Evolutionary conservation across 179 eudicot species (phyloP), one percentile per base, ranked within the genome.

Genomic region (Spinacia oleracea): DNA sequence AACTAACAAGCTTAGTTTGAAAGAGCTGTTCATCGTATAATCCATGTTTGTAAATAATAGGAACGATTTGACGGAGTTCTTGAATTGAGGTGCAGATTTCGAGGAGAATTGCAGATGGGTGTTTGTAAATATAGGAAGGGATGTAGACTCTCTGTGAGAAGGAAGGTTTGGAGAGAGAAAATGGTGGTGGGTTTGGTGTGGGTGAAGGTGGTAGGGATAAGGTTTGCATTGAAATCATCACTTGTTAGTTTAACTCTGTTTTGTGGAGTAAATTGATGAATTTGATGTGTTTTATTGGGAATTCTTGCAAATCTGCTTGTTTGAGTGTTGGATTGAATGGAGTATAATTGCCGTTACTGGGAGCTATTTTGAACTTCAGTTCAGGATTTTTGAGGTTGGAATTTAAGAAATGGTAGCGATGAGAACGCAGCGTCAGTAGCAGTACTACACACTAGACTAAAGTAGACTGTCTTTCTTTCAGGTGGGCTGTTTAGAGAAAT

Each of bases 101-200:
- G 9, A 91, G 92, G 65, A 89, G 86, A 45, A 87, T 77, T 4
- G 92, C 89, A 48, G 90, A 74, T 8, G 96, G 96, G 84, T 90
- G 96, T 60, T 72, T 70, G 87, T 84, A 86, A 9, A 86, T 78
- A 77, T 84, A 84, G 5, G 85, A 35, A 16, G 89, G 87, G 27
- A 82, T 84, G 82, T 77, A 79, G 7, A 80, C 81, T 75, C 85
- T 65, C 32, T 77, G 76, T 25, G 81, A 73, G 6, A 84, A 76
- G 34, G 74, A 72, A 2, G 86, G 83, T 68, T 40, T 83, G 1
- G 81, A 34, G 83, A 23, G 69, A 32, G 86, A 69, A 65, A 29
- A 27, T 65, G 62, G 64, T 63, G 78, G 14, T 25, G 78, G 20
- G 6, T 18, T 55, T 45, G n/a, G n/a, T n/a, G 72, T 7, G 72